Evolutionary conservation across 768 basidiomycete genomes (phyloP), one percentile per base, ranked within the genome.

Genomic region (Boletus sensibilis): DNA sequence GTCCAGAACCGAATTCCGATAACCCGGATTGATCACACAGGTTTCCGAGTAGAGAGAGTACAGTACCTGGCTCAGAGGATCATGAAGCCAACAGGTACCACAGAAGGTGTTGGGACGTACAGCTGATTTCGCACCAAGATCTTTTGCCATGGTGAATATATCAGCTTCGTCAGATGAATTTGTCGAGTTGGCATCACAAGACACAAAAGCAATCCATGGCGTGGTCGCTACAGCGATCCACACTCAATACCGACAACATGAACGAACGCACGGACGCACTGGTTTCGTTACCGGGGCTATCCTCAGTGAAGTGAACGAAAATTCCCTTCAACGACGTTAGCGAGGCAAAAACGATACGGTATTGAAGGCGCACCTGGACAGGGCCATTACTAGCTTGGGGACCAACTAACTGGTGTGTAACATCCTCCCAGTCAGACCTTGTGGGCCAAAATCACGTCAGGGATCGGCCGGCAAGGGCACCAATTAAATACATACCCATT

Each of bases 201-300:
- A 81, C 47, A 97, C 82, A 60, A 94, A 79, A 13, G 94, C 94
- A 63, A 97, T 89, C 93, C 94, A 97, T 4, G 94, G 92, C 0
- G 93, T 91, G 6, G 74, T 77, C 3, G 90, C 88, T 82, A 67
- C 61, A 27, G 56, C 63, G 66, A 52, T 51, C 48, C 25, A 62
- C 50, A 41, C 39, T 63, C 37, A 48, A 55, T 50, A 50, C 52
- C 47, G 60, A 61, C 18, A 50, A 53, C 46, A 41, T 16, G 39
- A 47, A 48, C 13, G 66, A 77, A 35, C n/a, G 69, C 55, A 78
- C 77, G n/a, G 42, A 75, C 83, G 61, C 72, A 74, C 84, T 81
- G 41, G 77, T 80, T 31, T 73, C 68, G 55, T 78, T 76, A 27
- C 72, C 74, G 12, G 78, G 75, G 51, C 72, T 74, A 27, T 78